phyloP scores from a whole-genome alignment of 139 green algal species.

The Tetradesmus lagerheimii region DNA sequence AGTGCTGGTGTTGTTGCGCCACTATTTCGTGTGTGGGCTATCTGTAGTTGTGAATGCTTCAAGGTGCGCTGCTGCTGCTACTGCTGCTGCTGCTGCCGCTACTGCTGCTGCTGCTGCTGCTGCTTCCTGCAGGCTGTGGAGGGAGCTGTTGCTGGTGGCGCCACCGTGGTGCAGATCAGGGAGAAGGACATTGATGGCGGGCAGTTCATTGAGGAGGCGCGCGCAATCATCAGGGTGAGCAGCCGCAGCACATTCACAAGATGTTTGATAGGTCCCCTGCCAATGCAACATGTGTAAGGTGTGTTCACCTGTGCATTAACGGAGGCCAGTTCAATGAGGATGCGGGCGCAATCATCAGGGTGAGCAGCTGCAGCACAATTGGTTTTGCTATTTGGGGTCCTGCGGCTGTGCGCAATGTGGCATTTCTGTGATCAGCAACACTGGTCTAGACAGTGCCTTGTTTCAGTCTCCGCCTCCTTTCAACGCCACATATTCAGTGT shows the following conservation, averaged over 20 bases:
- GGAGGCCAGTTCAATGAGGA: slow-evolving; percentile 76
- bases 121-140: slow-evolving; percentile 66
- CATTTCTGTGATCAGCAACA: too few relatives aligned
- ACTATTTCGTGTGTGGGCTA: too few relatives aligned
- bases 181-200: slow-evolving; percentile 87
- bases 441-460: too few relatives aligned
- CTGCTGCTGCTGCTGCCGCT: neutral
- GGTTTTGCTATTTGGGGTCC: too few relatives aligned
- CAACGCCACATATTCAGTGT: too few relatives aligned
- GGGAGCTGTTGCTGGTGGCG: slow-evolving; percentile 80
- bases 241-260: too few relatives aligned
- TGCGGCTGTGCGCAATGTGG: too few relatives aligned
- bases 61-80: neutral
- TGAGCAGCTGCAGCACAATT: slow-evolving; percentile 5
- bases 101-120: neutral
- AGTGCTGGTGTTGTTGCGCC: too few relatives aligned
- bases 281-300: too few relatives aligned
- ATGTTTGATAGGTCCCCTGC: too few relatives aligned
- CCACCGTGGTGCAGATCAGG: slow-evolving; percentile 88
- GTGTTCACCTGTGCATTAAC: too few relatives aligned
- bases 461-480: too few relatives aligned
- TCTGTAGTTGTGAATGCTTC: neutral
- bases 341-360: slow-evolving; percentile 61
- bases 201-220: slow-evolving; percentile 74
- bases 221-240: slow-evolving; percentile 55